Evolutionary conservation across 1,139 yeast genomes (phyloP).

Genomic region (Magnusiomyces ingens): DNA sequence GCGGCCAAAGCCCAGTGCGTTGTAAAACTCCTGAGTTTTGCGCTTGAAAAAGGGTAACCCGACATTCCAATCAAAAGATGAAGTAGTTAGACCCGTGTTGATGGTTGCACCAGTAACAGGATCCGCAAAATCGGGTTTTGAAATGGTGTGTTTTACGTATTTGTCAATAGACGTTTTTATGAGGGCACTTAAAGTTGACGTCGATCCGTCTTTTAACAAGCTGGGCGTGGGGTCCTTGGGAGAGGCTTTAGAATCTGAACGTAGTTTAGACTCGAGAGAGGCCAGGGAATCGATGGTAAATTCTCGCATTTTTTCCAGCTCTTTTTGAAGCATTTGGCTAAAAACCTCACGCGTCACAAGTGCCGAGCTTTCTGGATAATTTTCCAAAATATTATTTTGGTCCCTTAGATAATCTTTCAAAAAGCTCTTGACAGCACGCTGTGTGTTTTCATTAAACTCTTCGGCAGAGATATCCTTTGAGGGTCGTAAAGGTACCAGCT

Average conservation of each 20-base stretch:
- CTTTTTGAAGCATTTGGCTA: constrained; percentile 7
- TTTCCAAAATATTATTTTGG: not conserved
- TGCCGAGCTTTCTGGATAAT: constrained; percentile 7
- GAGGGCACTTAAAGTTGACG: not conserved
- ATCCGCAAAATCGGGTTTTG: constrained; percentile 30
- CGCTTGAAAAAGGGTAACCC: constrained; percentile 19
- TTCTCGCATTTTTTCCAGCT: constrained; percentile 9
- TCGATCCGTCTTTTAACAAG: not conserved
- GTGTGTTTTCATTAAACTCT: constrained; percentile 10
- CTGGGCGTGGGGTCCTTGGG: not conserved
- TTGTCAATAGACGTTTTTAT: constrained; percentile 11
- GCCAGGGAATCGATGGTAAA: not conserved
- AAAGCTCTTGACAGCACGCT: constrained; percentile 8
- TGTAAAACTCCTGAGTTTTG: constrained; percentile 16
- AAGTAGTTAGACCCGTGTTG: constrained; percentile 26
- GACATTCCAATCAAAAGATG: constrained; percentile 24
- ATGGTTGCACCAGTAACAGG: constrained; percentile 29
- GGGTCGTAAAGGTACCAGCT: not conserved
- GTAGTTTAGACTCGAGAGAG: not conserved
- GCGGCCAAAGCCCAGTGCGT: constrained; percentile 23
- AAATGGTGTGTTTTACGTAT: constrained; percentile 11
- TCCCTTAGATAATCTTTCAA: constrained; percentile 6
- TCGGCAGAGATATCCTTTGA: constrained; percentile 7
- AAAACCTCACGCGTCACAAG: constrained; percentile 12
- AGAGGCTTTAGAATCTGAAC: not conserved